These are phyloP conservation scores for Hortaea werneckii DNA, from an alignment of 2,329 filamentous ascomycete species.

Conservation along the genomic window DNA sequence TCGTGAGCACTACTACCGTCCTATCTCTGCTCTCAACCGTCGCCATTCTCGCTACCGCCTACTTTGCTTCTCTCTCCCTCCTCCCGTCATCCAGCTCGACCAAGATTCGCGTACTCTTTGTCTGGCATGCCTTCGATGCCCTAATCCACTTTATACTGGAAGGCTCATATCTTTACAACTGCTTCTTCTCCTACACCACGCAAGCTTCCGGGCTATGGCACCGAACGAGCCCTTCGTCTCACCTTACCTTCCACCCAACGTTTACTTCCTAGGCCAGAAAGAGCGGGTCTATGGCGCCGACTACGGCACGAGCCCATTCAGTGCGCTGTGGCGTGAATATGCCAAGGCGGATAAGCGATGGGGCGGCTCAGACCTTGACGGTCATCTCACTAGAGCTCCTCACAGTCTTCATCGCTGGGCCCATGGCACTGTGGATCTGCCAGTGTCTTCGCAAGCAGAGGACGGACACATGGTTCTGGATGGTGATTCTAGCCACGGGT, in stretches of 20 bases:
- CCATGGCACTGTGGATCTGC: slow-evolving; percentile 49
- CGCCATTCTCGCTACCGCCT: slow-evolving; percentile 44
- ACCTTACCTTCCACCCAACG: slow-evolving; percentile 35
- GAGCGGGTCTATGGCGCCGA: slow-evolving; percentile 49
- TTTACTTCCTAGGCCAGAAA: slow-evolving; percentile 44
- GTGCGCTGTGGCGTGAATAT: slow-evolving; percentile 55
- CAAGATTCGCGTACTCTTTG: slow-evolving; percentile 55
- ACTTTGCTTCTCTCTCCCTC: slow-evolving; percentile 36
- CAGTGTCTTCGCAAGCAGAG: slow-evolving; percentile 30
- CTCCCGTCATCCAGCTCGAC: slow-evolving; percentile 45
- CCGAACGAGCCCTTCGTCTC: slow-evolving; percentile 15
- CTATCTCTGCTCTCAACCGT: slow-evolving; percentile 46
- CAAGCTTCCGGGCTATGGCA: slow-evolving; percentile 18
- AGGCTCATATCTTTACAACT: slow-evolving; percentile 85
- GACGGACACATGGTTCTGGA: slow-evolving; percentile 44
- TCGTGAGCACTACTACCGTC: slow-evolving; percentile 41
- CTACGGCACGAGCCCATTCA: slow-evolving; percentile 45
- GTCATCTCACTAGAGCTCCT: slow-evolving; percentile 51
- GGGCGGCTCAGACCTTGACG: slow-evolving; percentile 49
- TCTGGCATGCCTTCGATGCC: slow-evolving; percentile 91
- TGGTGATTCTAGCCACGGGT: slow-evolving; percentile 48
- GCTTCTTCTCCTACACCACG: slow-evolving; percentile 63
- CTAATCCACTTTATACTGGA: slow-evolving; percentile 87
- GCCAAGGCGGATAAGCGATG: slow-evolving; percentile 53
- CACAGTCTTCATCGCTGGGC: slow-evolving; percentile 50